Evolutionary conservation across 495 filamentous ascomycete species (phyloP), one percentile per base, ranked within the genome.

Genomic region (Aspergillus carlsbadensis): DNA sequence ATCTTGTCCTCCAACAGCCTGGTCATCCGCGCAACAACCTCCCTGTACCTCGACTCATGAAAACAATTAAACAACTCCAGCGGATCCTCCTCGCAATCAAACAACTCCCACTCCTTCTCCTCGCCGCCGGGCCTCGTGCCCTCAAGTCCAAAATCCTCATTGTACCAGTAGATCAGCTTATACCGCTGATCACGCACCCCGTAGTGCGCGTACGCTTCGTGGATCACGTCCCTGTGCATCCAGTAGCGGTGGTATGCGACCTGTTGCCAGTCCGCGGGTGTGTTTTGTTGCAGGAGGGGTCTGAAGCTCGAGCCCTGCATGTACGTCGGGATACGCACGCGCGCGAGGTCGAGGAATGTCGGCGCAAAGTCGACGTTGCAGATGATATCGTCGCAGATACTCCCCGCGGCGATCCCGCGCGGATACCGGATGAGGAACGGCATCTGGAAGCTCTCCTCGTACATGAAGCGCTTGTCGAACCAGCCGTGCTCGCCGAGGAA

Each of bases 391-490:
- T 71, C 59, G 59, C 65, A 71, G 5, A 75, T 51, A 17, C 43
- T 65, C 2, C 66, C 68, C 0, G 69, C 46, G 7, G 47, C 13
- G 18, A 78, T 76, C 34, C 66, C 59, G 13, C 31, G 41, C 11
- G 75, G 75, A 43, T 72, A 76, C 15, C 68, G 66, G 41, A 73
- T 68, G 3, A 76, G 58, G 41, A 78, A 76, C 2, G 73, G 73
- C 75, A 78, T 78, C 49, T 78, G 70, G 58, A 78, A 78, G 13
- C 63, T 67, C 59, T 77, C 67, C 52, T 78, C 75, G 64, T 77
- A 78, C 62, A 78, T 74, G 63, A 78, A 74, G 2, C 75, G 67
- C 60, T 78, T 78, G 42, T 77, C 75, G 54, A 78, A 76, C 75
- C 74, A 78, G 43, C 73, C 75, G 52, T 78, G 75, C 34, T 78